A percentile compares a stretch with the other conserved stretches of the same genome.
Conservation (phyloP, 805 yeast species). For the Ogataea nitratoaversa region DNA sequence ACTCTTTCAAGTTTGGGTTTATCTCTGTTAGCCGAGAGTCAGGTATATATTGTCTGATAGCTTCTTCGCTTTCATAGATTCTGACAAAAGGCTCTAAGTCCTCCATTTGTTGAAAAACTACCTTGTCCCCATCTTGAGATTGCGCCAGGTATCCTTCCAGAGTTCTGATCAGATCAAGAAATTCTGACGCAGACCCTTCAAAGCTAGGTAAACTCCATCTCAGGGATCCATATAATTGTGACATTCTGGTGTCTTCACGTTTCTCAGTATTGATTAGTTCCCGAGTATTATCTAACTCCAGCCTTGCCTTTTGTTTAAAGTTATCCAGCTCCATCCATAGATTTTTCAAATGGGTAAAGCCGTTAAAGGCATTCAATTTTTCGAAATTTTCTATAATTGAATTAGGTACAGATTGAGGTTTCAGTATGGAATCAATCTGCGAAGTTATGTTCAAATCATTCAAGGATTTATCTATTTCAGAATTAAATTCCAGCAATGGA, state of each 20-base stretch:
- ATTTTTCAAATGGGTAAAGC: constrained; percentile 38
- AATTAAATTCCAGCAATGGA: constrained; percentile 48
- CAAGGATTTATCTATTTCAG: constrained; percentile 39
- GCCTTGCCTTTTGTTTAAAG: constrained; percentile 37
- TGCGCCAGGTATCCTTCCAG: constrained; percentile 47
- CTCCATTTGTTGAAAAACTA: constrained; percentile 42
- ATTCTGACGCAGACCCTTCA: constrained; percentile 36
- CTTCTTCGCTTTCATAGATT: constrained; percentile 31
- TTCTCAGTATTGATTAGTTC: constrained; percentile 46
- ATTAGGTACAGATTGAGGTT: constrained; percentile 55
- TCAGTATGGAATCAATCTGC: constrained; percentile 54
- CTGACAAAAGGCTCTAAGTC: constrained; percentile 45
- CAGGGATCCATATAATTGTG: constrained; percentile 44
- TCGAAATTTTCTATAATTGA: constrained; percentile 53
- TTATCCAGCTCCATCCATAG: constrained; percentile 43
- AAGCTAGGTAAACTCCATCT: constrained; percentile 37
- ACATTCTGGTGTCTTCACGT: constrained; percentile 50
- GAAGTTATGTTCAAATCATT: constrained; percentile 55
- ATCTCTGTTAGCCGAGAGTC: constrained; percentile 32
- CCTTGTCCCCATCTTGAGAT: constrained; percentile 60
- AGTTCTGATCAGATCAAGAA: constrained; percentile 37
- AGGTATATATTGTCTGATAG: constrained; percentile 37
- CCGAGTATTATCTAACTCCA: constrained; percentile 41
- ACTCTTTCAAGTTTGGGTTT: constrained; percentile 29
- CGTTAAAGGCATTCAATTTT: constrained; percentile 51